These are phyloP conservation scores for Trichoderma simmonsii DNA, from an alignment of 2,329 filamentous ascomycete species.

Conservation along the genomic window DNA sequence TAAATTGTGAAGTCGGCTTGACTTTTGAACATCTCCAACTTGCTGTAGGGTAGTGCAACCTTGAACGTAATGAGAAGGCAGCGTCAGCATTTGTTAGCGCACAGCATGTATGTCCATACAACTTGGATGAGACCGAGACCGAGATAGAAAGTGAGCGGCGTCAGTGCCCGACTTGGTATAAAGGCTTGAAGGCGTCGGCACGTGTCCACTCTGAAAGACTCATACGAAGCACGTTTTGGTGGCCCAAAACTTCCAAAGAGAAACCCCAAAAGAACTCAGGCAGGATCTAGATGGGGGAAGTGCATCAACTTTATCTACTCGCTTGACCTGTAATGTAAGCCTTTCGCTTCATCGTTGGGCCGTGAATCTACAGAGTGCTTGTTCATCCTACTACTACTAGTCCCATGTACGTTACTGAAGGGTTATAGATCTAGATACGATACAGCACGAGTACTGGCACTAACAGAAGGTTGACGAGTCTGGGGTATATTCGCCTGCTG, in stretches of 20 bases:
- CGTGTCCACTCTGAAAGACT: neutral
- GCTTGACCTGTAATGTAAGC: neutral
- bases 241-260: neutral
- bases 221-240: neutral
- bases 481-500: neutral
- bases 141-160: neutral
- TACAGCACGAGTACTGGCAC: neutral
- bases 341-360: neutral
- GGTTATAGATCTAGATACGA: neutral
- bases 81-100: neutral
- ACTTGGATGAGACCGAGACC: neutral
- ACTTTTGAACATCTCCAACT: neutral
- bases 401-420: neutral
- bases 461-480: neutral
- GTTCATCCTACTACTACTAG: neutral
- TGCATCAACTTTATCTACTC: slow-evolving; percentile 11
- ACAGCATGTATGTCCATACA: neutral
- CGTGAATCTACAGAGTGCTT: neutral
- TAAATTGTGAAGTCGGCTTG: neutral
- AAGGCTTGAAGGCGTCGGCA: neutral
- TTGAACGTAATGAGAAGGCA: neutral
- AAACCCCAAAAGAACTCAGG: neutral
- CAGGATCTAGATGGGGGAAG: neutral
- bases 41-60: neutral
- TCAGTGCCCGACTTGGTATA: neutral